Evolutionary conservation across 2,329 filamentous ascomycete species (phyloP), one percentile per base, ranked within the genome.

Genomic region (Botrytis fragariae): DNA sequence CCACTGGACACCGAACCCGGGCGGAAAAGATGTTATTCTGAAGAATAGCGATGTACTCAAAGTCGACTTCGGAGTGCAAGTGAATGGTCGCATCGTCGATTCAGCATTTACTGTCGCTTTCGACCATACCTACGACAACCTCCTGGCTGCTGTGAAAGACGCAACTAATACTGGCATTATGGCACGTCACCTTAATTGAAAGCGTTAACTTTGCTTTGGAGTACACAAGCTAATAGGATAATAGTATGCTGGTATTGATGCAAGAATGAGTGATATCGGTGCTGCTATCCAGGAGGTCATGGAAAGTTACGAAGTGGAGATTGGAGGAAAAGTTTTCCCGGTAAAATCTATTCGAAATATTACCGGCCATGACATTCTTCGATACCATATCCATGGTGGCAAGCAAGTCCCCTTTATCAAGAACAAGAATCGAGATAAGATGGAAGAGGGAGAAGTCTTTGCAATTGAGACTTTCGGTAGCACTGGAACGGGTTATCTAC

Each of bases 51-150:
- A 97, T 80, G 92, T 97, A 51, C 88, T 95, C 87, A 95, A 93
- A 82, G 90, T 95, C 12, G 92, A 95, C 79, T 93, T 94, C 79
- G 92, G 93, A 67, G 92, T 95, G 44, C 93, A 95, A 81, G 87
- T 95, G 79, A 93, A 92, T 79, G 93, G 93, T 6, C 87, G 90
- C 77, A 95, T 95, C 80, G 92, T 95, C 73, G 92, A 95, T 84
- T 92, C 90, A 76, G 93, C 93, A 9, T 95, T 94, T 80, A 95
- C 93, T 16, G 86, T 95, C 82, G 86, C 92, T 0, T 95, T 93
- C 79, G 91, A 95, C 78, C 89, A 88, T 37, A 87, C 87, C 76
- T 95, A 93, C 82, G 91, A 95, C 81, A 91, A 91, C 79, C 85
- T 95, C 42, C 87, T 95, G 51, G 86, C 87, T 62, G 90, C 92